Base-by-base conservation (phyloP, 495 filamentous ascomycete species). In the Aspergillus leporis region DNA sequence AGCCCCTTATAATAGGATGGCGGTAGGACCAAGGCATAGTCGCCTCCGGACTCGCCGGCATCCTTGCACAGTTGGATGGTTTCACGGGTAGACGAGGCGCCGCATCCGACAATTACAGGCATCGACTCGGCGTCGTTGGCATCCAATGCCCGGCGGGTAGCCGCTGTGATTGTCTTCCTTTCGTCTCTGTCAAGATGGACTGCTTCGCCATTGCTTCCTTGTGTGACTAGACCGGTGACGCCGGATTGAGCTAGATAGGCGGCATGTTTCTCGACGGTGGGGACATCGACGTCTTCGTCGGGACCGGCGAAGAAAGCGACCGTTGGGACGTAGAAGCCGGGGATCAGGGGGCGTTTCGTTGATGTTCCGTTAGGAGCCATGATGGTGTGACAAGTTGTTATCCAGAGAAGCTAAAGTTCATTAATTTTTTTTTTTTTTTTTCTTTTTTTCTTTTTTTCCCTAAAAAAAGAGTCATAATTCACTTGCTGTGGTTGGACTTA, bases 161-260 rank as follows among this genome's bases (percentile, higher is more conserved):
- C 81, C 51, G 81, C 76, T 23, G 90, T 94, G 58, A 95, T 83
- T 55, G 81, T 71, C 47, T 82, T 83, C 48, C 90, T 84, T 68
- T 93, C 90, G 18, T 82, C 73, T 34, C 85, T 85, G 48, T 87
- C 86, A 23, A 93, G 77, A 66, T 93, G 90, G 4, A 92, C 89
- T 3, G 90, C 90, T 74, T 94, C 92, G 66, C 92, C 92, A 70
- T 95, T 97, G 71, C 89, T 93, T 28, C 92, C 92, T 71, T 95
- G 91, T 18, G 90, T 91, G 49, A 90, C 85, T 40, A 97, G 78
- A 50, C 92, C 92, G 41, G 87, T 83, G 34, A 95, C 84, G 53
- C 92, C 92, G 47, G 89, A 86, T 53, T 84, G 72, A 52, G 90
- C 91, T n/a, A 97, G 89, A 64, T 90, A 89, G 52, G 90, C 84